Percentiles rank a stretch among this genome's conserved stretches.
Conservation (phyloP, 768 basidiomycete species). For the Lentinula sp. region DNA sequence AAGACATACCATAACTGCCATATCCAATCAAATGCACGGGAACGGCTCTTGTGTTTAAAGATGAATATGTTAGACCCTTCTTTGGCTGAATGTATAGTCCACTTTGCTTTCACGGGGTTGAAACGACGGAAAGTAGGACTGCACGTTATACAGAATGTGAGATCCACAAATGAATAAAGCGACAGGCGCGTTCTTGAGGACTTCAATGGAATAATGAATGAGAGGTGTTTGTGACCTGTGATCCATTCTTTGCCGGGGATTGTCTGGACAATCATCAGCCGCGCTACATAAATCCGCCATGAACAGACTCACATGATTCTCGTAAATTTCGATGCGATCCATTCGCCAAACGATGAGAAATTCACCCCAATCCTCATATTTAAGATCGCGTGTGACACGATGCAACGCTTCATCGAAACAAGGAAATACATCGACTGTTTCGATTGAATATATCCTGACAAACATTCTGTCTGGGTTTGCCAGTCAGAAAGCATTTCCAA, state of each 20-base stretch:
- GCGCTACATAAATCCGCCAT: not conserved
- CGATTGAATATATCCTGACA: constrained; percentile 65
- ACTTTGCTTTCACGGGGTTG: constrained; percentile 13
- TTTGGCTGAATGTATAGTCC: constrained; percentile 34
- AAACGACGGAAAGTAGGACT: constrained; percentile 36
- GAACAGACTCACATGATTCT: constrained; percentile 61
- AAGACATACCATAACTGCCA: constrained; percentile 73
- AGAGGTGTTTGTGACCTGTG: constrained; percentile 68
- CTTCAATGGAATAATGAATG: constrained; percentile 71
- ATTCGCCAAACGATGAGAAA: constrained; percentile 83
- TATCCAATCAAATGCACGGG: constrained; percentile 81
- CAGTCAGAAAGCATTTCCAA: constrained; percentile 10
- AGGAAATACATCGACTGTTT: constrained; percentile 36
- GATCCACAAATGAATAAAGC: constrained; percentile 81
- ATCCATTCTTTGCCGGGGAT: constrained; percentile 66
- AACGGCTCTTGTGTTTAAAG: constrained; percentile 75
- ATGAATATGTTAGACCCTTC: constrained; percentile 83
- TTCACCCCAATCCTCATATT: constrained; percentile 70
- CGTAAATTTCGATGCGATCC: constrained; percentile 75
- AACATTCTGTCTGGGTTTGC: constrained; percentile 77
- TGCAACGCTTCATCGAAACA: constrained; percentile 65
- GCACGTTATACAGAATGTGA: constrained; percentile 75
- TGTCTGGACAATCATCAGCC: constrained; percentile 27
- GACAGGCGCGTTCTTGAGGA: constrained; percentile 63
- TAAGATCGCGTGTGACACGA: constrained; percentile 54